Evolutionary conservation across 2,329 filamentous ascomycete species (phyloP).

Genomic region (Dissoconium aciculare): DNA sequence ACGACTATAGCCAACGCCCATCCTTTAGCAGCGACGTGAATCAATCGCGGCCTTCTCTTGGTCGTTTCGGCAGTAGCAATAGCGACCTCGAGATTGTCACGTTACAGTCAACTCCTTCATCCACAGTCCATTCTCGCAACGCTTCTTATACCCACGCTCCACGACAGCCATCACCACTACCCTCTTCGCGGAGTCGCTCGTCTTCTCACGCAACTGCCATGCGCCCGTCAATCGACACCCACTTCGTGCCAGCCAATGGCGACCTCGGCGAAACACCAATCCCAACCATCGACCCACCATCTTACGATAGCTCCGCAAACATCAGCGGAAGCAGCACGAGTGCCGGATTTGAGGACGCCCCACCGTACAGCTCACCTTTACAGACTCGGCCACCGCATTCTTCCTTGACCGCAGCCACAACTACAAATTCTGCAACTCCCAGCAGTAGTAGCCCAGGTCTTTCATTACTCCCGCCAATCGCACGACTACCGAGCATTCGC

Average conservation of each 20-base stretch:
- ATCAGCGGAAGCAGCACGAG: too few species aligned
- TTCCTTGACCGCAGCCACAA: neutral
- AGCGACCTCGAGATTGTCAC: constrained; percentile 32
- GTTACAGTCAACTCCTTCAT: constrained; percentile 25
- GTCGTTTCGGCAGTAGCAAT: constrained; percentile 19
- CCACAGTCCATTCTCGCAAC: constrained; percentile 12
- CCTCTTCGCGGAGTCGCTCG: constrained; percentile 20
- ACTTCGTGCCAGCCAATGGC: constrained; percentile 4
- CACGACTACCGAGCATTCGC: constrained; percentile 30
- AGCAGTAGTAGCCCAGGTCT: too few species aligned
- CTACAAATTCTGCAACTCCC: neutral
- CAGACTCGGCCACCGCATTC: constrained; percentile 12
- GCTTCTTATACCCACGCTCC: constrained; percentile 9
- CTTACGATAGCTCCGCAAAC: constrained; percentile 23
- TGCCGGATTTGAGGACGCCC: constrained; percentile 31
- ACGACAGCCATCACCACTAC: too few species aligned
- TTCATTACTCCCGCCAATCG: constrained; percentile 25
- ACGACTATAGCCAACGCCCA: constrained; percentile 15
- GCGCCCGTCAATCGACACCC: constrained; percentile 18
- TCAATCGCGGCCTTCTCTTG: too few species aligned
- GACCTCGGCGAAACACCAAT: constrained; percentile 20
- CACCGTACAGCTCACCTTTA: constrained; percentile 32
- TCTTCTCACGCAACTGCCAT: constrained; percentile 14
- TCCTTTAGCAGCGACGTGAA: constrained; percentile 18
- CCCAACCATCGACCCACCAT: constrained; percentile 21